Evolutionary conservation across 202 grass and related monocot genomes (phyloP), one percentile per base, ranked within the genome.

Genomic region (Panicum hallii): DNA sequence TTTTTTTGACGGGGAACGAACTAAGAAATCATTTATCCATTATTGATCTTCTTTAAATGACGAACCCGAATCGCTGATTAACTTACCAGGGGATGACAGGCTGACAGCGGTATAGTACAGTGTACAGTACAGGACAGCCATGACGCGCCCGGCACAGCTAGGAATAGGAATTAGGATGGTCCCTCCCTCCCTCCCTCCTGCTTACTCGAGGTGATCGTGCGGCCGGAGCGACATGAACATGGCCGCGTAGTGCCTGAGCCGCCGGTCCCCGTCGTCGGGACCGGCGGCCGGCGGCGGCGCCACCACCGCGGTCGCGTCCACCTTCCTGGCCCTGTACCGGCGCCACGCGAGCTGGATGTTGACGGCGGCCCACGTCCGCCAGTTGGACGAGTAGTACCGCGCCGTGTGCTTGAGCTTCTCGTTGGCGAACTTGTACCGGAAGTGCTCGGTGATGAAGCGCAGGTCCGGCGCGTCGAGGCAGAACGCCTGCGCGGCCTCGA

Each of bases 171-270:
- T 22, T 20, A 26, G 5, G 4, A 71, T 32, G 36, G 50, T 32
- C 44, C 76, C 10, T 49, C n/a, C 38, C 8, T 9, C 9, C 45
- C 34, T 38, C 36, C 2, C 0, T 49, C 2, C 67, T 9, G 13
- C 65, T 86, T 74, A 97, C 48, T 97, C 96, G 43, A 99, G 96
- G 67, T 99, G 96, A 23, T 99, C 96, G 28, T 99, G 96, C n/a
- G 96, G 96, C 52, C 96, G 82, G 74, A 99, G 83, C 34, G 96
- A 99, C 96, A 99, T 94, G 93, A 99, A 99, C 93, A 99, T 92
- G 74, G 91, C 90, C 2, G 96, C 96, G 63, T 94, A 96, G n/a
- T 85, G 88, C 17, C 93, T 84, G 64, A 99, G 96, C 71, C 91
- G 79, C 32, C 91, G 88, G 42, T 99, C 96, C 47, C 72, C 84